Percentiles rank a stretch among this genome's conserved stretches.
Conservation (phyloP, 352 stramenopile genomes). For the Globisporangium spiculum region DNA sequence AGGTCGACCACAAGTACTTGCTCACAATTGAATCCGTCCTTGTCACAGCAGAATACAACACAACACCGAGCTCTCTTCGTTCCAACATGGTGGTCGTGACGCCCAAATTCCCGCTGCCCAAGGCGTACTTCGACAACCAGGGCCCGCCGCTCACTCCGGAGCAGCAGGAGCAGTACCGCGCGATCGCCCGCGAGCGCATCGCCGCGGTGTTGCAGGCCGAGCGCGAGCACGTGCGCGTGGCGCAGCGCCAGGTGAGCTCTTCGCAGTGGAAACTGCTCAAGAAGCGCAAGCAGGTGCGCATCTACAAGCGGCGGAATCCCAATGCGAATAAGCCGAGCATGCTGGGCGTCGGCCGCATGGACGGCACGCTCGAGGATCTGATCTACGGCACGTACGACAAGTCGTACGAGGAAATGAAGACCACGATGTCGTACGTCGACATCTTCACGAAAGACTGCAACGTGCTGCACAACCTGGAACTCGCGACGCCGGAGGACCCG, state of each 20-base stretch:
- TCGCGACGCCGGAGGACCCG: conserved; percentile 32
- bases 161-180: conserved; percentile 10
- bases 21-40: not conserved
- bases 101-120: conserved; percentile 17
- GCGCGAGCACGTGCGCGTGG: conserved; percentile 10
- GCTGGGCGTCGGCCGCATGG: conserved; percentile 38
- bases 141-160: not conserved
- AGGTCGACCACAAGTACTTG: too few species aligned
- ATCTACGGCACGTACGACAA: conserved; percentile 47
- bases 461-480: conserved; percentile 39
- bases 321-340: conserved; percentile 26
- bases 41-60: not conserved
- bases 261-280: conserved; percentile 17
- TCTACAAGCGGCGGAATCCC: conserved; percentile 30
- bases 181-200: conserved; percentile 8
- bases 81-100: not conserved
- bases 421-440: conserved; percentile 33
- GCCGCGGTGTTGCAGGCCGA: conserved; percentile 11
- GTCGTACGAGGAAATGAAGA: conserved; percentile 40
- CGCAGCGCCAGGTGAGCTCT: conserved; percentile 5
- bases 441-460: conserved; percentile 37
- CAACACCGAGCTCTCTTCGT: not conserved
- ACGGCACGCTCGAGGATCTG: conserved; percentile 50
- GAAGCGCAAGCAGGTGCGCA: conserved; percentile 33
- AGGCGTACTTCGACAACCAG: conserved; percentile 16